Percentiles rank a stretch among this genome's conserved stretches.
Conservation (phyloP, 2,329 filamentous ascomycete species). For the Trichoderma hamatum region DNA sequence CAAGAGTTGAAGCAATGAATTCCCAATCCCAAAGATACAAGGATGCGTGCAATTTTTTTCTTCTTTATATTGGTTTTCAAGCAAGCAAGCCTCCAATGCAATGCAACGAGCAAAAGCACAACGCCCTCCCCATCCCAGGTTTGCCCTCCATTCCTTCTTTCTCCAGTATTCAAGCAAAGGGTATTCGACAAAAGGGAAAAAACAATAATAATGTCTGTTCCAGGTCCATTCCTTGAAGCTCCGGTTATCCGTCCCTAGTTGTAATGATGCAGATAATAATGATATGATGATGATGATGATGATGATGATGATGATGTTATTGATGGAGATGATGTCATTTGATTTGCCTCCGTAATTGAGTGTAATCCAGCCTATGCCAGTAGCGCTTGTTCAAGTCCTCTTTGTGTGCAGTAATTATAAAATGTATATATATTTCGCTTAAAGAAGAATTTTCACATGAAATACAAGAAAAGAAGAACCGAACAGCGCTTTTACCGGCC, state of each 20-base stretch:
- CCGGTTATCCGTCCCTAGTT: neutral
- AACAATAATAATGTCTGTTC: neutral
- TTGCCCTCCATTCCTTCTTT: neutral
- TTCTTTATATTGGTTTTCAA: neutral
- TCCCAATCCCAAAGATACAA: conserved; percentile 4
- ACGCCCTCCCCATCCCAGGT: neutral
- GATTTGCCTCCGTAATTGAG: neutral
- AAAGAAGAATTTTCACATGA: neutral
- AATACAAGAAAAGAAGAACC: neutral
- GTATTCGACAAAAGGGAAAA: neutral
- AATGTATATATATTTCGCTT: conserved; percentile 1
- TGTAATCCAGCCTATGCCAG: neutral
- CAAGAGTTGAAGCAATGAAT: neutral
- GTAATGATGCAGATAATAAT: neutral
- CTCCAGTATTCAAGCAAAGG: neutral
- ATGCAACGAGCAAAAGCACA: neutral
- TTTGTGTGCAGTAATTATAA: neutral
- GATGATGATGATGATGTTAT: neutral
- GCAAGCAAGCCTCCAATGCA: conserved; percentile 10
- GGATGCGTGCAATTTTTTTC: neutral
- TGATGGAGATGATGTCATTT: neutral
- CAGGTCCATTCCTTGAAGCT: conserved; percentile 9
- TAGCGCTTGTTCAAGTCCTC: conserved; percentile 1
- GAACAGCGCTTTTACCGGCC: neutral
- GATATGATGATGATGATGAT: neutral